phyloP scores from a whole-genome alignment of 2,329 filamentous ascomycete species.

The Xylariaceae sp. region DNA sequence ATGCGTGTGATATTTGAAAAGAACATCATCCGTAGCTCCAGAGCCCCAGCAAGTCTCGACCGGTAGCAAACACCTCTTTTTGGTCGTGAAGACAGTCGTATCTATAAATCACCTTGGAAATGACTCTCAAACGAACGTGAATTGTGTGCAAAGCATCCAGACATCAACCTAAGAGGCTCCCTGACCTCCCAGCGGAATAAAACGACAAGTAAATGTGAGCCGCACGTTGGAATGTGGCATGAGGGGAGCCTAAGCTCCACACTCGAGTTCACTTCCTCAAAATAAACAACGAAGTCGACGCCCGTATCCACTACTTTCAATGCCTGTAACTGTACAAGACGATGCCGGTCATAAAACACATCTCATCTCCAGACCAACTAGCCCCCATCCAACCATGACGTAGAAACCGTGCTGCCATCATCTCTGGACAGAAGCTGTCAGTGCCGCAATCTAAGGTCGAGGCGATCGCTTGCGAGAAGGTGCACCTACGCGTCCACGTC shows the following conservation, averaged over 20 bases:
- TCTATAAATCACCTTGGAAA: conserved; percentile 27
- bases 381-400: neutral
- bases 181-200: conserved; percentile 21
- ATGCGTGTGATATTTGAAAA: conserved; percentile 10
- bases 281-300: conserved; percentile 26
- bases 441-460: conserved; percentile 28
- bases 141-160: conserved; percentile 26
- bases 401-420: conserved; percentile 20
- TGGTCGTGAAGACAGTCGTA: conserved; percentile 22
- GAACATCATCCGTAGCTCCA: conserved; percentile 15
- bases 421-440: conserved; percentile 31
- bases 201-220: conserved; percentile 17
- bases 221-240: conserved; percentile 11
- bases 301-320: conserved; percentile 21
- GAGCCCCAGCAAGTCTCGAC: conserved; percentile 14
- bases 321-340: conserved; percentile 26
- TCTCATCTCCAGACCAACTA: neutral
- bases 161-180: conserved; percentile 27
- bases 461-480: conserved; percentile 35
- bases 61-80: conserved; percentile 15
- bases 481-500: conserved; percentile 57
- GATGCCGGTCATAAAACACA: conserved; percentile 9
- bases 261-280: conserved; percentile 12
- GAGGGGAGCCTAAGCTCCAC: conserved; percentile 1
- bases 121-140: conserved; percentile 23